phyloP scores from a whole-genome alignment of 306 rosid genomes.

The Gleditsia sinensis region DNA sequence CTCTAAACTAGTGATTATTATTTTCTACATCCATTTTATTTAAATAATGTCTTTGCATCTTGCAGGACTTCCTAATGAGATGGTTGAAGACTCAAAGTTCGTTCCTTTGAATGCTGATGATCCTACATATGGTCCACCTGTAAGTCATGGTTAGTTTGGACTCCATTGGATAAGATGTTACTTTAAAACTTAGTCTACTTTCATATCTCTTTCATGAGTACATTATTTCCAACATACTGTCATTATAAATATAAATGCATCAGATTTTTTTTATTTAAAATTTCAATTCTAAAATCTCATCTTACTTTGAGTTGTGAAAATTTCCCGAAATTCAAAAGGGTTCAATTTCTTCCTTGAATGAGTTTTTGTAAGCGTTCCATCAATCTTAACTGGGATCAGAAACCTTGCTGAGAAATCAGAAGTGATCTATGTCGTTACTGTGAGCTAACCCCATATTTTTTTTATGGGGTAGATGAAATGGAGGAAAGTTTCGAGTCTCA shows the following conservation, averaged over 20 bases:
- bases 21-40: neutral
- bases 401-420: neutral
- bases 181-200: neutral
- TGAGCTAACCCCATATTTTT: too few relatives aligned
- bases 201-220: neutral
- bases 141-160: conserved; percentile 92
- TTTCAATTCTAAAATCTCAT: neutral
- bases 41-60: conserved; percentile 11
- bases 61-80: conserved; percentile 67
- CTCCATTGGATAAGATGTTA: conserved; percentile 23
- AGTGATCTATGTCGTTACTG: neutral
- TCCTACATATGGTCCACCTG: conserved; percentile 88
- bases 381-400: conserved; percentile 16
- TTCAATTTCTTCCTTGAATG: neutral
- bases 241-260: neutral
- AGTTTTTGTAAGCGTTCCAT: neutral
- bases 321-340: neutral
- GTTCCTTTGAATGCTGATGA: conserved; percentile 84
- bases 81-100: conserved; percentile 83
- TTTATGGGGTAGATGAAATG: too few relatives aligned
- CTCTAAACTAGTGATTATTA: neutral
- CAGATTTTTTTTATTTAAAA: neutral
- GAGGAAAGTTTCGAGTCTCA: too few relatives aligned
- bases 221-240: neutral
- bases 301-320: conserved; percentile 1